Conservation (phyloP, 768 basidiomycete genomes). For the Leccinum fibrillosum region DNA sequence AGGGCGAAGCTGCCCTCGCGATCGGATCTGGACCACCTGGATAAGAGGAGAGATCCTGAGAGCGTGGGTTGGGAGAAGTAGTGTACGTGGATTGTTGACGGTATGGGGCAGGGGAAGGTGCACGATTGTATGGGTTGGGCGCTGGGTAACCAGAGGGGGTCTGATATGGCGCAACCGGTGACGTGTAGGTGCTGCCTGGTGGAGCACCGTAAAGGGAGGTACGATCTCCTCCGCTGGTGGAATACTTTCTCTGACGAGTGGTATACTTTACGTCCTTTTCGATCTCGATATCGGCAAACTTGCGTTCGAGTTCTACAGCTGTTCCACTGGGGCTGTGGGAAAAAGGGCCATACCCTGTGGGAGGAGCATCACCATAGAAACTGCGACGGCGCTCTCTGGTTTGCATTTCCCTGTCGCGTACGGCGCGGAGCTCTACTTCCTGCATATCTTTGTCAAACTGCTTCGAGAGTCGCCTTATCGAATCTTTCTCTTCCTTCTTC, state of each 20-base stretch:
- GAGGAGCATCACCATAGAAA: constrained; percentile 39
- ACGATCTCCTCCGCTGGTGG: constrained; percentile 38
- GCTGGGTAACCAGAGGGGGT: constrained; percentile 30
- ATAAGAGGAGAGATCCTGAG: constrained; percentile 43
- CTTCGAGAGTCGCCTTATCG: constrained; percentile 36
- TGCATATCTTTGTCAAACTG: constrained; percentile 42
- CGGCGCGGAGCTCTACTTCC: constrained; percentile 53
- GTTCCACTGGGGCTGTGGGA: constrained; percentile 23
- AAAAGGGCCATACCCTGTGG: constrained; percentile 24
- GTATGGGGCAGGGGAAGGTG: constrained; percentile 31
- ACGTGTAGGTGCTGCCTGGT: constrained; percentile 16
- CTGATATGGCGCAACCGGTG: constrained; percentile 28
- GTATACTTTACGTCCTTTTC: constrained; percentile 28
- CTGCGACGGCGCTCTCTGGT: constrained; percentile 52
- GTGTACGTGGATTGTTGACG: constrained; percentile 31
- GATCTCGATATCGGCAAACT: constrained; percentile 33
- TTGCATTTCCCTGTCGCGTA: constrained; percentile 55
- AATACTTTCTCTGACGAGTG: constrained; percentile 45
- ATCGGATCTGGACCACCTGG: constrained; percentile 36
- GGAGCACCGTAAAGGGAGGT: constrained; percentile 18
- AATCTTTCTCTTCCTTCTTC: constrained; percentile 47
- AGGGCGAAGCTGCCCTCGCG: constrained; percentile 32
- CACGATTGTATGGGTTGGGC: constrained; percentile 28
- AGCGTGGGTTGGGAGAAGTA: constrained; percentile 47
- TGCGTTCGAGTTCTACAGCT: constrained; percentile 36